A percentile compares a stretch with the other conserved stretches of the same genome.
These are phyloP conservation scores for Pythium vanterpoolii DNA, from an alignment of 352 stramenopile genomes.

Conservation along the genomic window DNA sequence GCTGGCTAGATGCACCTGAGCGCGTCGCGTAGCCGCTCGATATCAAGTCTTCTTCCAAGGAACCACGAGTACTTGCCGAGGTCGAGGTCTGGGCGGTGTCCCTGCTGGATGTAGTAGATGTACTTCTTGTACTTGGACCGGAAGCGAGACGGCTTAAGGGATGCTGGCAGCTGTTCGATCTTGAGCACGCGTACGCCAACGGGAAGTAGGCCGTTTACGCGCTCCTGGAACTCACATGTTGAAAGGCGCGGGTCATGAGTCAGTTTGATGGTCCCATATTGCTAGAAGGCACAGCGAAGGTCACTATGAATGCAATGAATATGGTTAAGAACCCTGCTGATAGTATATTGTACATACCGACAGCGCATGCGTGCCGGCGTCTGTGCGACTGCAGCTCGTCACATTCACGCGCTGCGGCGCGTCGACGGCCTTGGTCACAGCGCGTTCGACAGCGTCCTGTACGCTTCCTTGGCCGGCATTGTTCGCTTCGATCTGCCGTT, in stretches of 20 bases:
- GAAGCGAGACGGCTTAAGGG: conserved; percentile 48
- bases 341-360: conserved; percentile 48
- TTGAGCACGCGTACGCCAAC: conserved; percentile 48
- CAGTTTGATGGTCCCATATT: conserved; percentile 83
- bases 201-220: conserved; percentile 46
- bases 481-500: conserved; percentile 58
- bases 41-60: conserved; percentile 60
- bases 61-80: conserved; percentile 83
- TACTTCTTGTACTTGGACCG: conserved; percentile 87
- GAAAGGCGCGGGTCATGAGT: conserved; percentile 34
- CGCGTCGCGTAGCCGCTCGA: conserved; percentile 57
- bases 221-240: conserved; percentile 39
- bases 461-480: conserved; percentile 58
- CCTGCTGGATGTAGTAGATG: conserved; percentile 89
- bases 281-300: conserved; percentile 32
- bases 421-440: conserved; percentile 48
- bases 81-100: conserved; percentile 59
- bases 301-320: neutral
- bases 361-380: conserved; percentile 81
- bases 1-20: conserved; percentile 48
- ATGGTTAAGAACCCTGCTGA: neutral
- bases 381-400: conserved; percentile 78
- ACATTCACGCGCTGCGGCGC: conserved; percentile 66
- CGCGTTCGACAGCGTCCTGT: conserved; percentile 74
- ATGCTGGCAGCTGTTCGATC: conserved; percentile 31